phyloP scores from a whole-genome alignment of 305 asterid species.

The Rubia occidens region DNA sequence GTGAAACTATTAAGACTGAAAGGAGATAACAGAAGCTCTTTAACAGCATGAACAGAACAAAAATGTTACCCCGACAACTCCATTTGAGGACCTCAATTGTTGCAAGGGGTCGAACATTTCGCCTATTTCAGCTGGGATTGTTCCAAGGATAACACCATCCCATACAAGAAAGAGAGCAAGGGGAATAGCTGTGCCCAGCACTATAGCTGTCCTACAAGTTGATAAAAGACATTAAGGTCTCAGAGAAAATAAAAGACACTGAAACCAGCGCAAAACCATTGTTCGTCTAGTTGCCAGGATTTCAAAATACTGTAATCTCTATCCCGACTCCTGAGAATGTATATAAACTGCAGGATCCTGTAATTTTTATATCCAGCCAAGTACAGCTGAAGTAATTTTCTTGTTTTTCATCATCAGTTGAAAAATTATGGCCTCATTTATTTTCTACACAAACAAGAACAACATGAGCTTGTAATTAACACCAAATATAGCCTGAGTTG shows the following conservation, averaged over 20 bases:
- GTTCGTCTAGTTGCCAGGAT: not conserved
- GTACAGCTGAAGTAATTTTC: not conserved
- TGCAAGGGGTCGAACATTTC: slow-evolving; percentile 53
- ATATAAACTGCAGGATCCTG: not conserved
- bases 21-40: not conserved
- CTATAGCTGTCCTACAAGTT: slow-evolving; percentile 62
- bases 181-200: slow-evolving; percentile 79
- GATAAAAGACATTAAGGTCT: slow-evolving; percentile 6
- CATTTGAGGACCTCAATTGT: slow-evolving; percentile 53
- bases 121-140: slow-evolving; percentile 34
- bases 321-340: not conserved
- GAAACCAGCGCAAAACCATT: no score
- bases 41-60: not conserved
- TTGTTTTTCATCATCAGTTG: not conserved
- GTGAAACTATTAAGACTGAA: not conserved
- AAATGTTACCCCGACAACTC: slow-evolving; percentile 60
- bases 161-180: slow-evolving; percentile 76
- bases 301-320: not conserved
- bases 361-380: not conserved
- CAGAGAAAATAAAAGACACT: no score
- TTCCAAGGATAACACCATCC: slow-evolving; percentile 89
- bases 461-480: not conserved
- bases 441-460: not conserved
- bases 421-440: not conserved
- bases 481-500: not conserved